These are phyloP conservation scores for Fusarium sp. DNA, from an alignment of 2,329 filamentous ascomycete species.

Conservation along the genomic window DNA sequence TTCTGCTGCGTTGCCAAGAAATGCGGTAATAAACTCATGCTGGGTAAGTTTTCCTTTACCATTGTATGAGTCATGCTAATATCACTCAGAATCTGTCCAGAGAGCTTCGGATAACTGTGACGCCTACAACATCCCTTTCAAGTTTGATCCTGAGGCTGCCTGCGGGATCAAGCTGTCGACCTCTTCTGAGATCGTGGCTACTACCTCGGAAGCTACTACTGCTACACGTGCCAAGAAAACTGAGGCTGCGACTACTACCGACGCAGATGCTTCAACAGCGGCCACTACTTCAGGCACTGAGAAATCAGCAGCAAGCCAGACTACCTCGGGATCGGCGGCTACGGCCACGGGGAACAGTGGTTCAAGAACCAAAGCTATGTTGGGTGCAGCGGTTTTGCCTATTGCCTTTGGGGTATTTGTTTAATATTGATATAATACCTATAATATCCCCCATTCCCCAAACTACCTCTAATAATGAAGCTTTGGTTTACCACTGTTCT, in stretches of 20 bases:
- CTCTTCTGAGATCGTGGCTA: not conserved
- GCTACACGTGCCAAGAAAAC: not conserved
- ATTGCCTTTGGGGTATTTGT: not conserved
- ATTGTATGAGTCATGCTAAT: too few species aligned
- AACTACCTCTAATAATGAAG: too few species aligned
- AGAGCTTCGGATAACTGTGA: not conserved
- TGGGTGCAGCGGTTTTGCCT: not conserved
- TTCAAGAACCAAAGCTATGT: not conserved
- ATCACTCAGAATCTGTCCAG: not conserved
- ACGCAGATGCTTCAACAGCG: fast-evolving
- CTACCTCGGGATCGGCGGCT: not conserved
- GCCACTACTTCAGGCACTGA: not conserved
- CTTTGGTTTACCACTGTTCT: too few species aligned
- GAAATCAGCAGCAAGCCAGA: not conserved
- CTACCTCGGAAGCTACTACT: not conserved
- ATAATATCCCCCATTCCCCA: too few species aligned
- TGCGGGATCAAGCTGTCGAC: conserved; percentile 13
- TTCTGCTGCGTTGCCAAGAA: conserved; percentile 14
- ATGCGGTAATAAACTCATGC: not conserved
- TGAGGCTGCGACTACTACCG: not conserved
- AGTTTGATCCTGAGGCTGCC: conserved; percentile 9
- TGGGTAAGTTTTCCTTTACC: too few species aligned
- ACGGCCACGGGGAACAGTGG: not conserved
- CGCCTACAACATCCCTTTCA: not conserved
- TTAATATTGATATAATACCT: not conserved